Base-by-base conservation (phyloP, 495 filamentous ascomycete species). In the Terfezia claveryi region DNA sequence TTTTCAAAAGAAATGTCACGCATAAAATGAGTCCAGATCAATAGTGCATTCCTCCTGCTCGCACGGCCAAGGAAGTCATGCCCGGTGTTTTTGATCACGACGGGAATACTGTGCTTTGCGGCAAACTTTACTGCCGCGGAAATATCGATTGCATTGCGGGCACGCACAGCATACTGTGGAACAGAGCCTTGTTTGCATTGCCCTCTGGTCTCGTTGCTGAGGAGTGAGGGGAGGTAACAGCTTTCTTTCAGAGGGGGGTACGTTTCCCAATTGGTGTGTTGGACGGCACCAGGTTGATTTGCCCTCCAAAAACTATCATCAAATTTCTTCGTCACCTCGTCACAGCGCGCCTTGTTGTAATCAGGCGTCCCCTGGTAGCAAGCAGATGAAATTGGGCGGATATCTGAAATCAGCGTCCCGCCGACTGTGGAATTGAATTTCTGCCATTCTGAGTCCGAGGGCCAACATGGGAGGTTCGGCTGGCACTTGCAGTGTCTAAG, bases 1-100 rank as follows among this genome's bases (percentile, higher is more conserved):
- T 63, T 54, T n/a, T 70, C 68, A 38, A 68, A 66, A 17, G 62
- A 38, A 16, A 72, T 55, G 4, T 54, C 62, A 9, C 65, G 62
- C 61, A 77, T 68, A 49, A 74, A 60, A 52, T 69, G 69, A 0
- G 66, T 65, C 74, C 74, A 77, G 51, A 76, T 75, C 7, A 70
- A 72, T 37, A 78, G 64, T 2, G 75, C 72, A 37, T 73, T 70
- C 9, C 57, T 57, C 23, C 59, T 57, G 32, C 50, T 49, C 12
- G 64, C 63, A 10, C 64, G 60, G 2, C 61, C 64, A 20, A 62
- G 56, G 41, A 54, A 61, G 52, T 66, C 62, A 54, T 68, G 67
- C 8, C 67, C 67, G 2, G 57, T 61, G 59, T 68, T 68, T 54
- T 69, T 68, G 50, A 69, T 63, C n/a, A 56, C 54, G 14, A 69